Percentiles rank a stretch among this genome's conserved stretches.
Evolutionary conservation across 176 grass and related monocot species (phyloP).

Genomic region (Echinochloa phyllopogon): DNA sequence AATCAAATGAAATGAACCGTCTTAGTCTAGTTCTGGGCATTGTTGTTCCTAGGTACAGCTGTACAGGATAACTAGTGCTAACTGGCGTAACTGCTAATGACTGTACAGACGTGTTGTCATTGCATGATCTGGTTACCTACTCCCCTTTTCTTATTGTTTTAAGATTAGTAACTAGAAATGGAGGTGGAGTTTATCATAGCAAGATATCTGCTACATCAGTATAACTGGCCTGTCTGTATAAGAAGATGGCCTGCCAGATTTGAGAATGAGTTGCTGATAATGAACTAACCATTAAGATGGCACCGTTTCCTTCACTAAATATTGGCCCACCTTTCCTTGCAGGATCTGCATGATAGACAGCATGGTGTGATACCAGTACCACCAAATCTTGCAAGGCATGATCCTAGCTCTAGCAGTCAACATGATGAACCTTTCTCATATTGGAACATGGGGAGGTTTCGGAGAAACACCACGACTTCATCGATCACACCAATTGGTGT

Average conservation of each 20-base stretch:
- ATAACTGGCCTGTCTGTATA: not conserved
- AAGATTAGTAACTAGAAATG: conserved; percentile 11
- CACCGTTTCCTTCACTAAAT: not conserved
- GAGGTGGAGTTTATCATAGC: not conserved
- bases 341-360: conserved; percentile 53
- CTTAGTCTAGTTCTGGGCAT: not conserved
- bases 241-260: not conserved
- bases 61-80: not conserved
- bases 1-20: not conserved
- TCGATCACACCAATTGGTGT: conserved; percentile 33
- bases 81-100: not conserved
- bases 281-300: conserved; percentile 2
- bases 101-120: not conserved
- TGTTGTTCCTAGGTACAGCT: not conserved
- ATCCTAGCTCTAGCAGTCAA: conserved; percentile 49
- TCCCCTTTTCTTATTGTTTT: conserved; percentile 1
- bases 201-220: not conserved
- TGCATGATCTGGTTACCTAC: conserved; percentile 16
- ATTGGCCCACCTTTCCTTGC: conserved; percentile 4
- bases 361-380: conserved; percentile 14
- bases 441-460: conserved; percentile 79
- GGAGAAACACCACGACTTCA: conserved; percentile 51
- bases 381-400: conserved; percentile 39
- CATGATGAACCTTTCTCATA: conserved; percentile 71
- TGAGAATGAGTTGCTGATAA: conserved; percentile 28